phyloP scores from a whole-genome alignment of 768 basidiomycete genomes.

The Tricholoma hemisulphureum region DNA sequence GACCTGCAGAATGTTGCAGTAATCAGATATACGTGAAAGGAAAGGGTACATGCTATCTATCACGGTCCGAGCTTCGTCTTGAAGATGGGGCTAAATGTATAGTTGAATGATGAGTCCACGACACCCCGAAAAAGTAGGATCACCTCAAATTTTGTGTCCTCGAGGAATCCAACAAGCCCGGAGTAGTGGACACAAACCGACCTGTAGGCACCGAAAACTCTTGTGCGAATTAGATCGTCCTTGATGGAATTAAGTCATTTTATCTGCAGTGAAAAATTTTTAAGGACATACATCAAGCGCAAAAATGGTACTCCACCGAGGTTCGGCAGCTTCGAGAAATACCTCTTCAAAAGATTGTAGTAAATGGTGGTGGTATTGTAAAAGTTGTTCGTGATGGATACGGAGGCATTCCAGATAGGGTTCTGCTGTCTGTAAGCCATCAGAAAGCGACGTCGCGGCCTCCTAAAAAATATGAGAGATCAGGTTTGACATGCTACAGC shows the following conservation, averaged over 20 bases:
- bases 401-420: slow-evolving; percentile 23
- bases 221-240: slow-evolving; percentile 26
- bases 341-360: slow-evolving; percentile 13
- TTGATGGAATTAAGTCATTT: slow-evolving; percentile 1
- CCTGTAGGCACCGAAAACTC: slow-evolving; percentile 35
- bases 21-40: slow-evolving; percentile 31
- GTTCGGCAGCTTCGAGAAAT: not conserved
- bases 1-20: slow-evolving; percentile 31
- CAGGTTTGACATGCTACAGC: not conserved
- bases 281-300: slow-evolving; percentile 15
- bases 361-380: slow-evolving; percentile 23
- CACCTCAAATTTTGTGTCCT: slow-evolving; percentile 22
- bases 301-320: slow-evolving; percentile 21
- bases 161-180: slow-evolving; percentile 26
- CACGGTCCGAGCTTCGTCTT: slow-evolving; percentile 24
- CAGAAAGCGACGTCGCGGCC: slow-evolving; percentile 29
- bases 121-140: not conserved
- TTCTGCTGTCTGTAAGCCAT: slow-evolving; percentile 10
- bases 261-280: not conserved
- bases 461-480: slow-evolving; percentile 24
- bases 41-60: slow-evolving; percentile 30
- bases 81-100: no score
- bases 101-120: not conserved
- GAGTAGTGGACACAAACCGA: slow-evolving; percentile 35
- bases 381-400: slow-evolving; percentile 16